Conservation (phyloP, 116 monocot species). For the Iris pallida region DNA sequence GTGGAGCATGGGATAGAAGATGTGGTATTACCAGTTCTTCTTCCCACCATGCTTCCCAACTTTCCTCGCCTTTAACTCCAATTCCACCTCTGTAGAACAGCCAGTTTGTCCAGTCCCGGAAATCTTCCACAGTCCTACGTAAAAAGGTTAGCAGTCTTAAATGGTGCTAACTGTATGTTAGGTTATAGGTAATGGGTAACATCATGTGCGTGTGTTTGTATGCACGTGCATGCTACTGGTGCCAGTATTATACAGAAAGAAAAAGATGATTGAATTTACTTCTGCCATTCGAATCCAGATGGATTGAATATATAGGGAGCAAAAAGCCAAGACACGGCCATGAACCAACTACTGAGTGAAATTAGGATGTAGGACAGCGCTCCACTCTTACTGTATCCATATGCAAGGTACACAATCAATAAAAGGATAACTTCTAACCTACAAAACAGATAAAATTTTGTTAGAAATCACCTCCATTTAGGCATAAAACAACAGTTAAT, state of each 20-base stretch:
- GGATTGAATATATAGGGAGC: slow-evolving; percentile 96
- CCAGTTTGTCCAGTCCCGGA: slow-evolving; percentile 96
- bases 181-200: background rate
- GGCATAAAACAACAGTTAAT: background rate
- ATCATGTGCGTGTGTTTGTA: background rate
- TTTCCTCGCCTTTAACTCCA: slow-evolving; percentile 93
- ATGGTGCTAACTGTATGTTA: background rate
- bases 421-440: slow-evolving; percentile 83
- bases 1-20: background rate
- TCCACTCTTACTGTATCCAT: slow-evolving; percentile 64
- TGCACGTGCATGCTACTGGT: background rate
- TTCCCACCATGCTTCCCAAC: slow-evolving; percentile 99
- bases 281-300: slow-evolving; percentile 99
- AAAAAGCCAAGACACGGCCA: slow-evolving; percentile 97
- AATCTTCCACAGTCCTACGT: slow-evolving; percentile 84
- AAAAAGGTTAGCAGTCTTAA: background rate
- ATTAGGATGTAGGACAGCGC: slow-evolving; percentile 80
- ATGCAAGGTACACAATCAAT: slow-evolving; percentile 68
- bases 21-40: slow-evolving; percentile 71
- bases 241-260: background rate
- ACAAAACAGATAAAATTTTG: slow-evolving; percentile 5
- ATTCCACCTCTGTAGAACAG: slow-evolving; percentile 90
- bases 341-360: slow-evolving; percentile 89
- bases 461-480: background rate
- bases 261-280: slow-evolving; percentile 34